Conservation (phyloP, 2,329 filamentous ascomycete genomes). For the Ceratocystis eucalypticola region DNA sequence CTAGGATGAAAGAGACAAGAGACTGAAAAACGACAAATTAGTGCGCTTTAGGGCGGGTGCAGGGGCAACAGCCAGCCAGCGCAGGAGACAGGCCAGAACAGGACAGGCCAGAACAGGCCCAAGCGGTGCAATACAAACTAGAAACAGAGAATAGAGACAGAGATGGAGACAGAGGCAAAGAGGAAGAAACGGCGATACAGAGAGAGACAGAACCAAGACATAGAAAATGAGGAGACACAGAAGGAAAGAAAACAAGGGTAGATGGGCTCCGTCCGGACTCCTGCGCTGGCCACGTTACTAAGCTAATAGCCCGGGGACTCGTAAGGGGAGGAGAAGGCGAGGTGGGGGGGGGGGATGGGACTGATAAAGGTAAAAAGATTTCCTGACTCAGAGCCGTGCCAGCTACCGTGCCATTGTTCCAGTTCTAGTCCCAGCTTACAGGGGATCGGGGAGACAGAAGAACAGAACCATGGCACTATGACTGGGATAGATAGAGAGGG, state of each 20-base stretch:
- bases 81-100: background rate
- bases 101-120: background rate
- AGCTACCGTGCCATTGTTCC: background rate
- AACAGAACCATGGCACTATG: too few species aligned
- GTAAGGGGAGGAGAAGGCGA: background rate
- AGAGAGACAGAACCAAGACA: background rate
- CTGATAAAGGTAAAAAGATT: background rate
- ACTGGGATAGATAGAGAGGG: too few species aligned
- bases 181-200: background rate
- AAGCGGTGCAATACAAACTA: background rate
- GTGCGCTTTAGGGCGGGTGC: background rate
- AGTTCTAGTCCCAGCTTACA: background rate
- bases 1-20: too few species aligned
- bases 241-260: background rate
- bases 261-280: too few species aligned
- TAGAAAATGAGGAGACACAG: background rate
- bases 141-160: background rate
- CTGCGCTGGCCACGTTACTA: too few species aligned
- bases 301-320: background rate
- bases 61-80: background rate
- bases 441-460: background rate
- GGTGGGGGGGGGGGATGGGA: background rate
- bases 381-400: background rate
- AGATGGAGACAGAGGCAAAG: background rate
- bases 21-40: background rate